Percentiles rank a stretch among this genome's conserved stretches.
These are phyloP conservation scores for Naganishia antarctica DNA, from an alignment of 768 basidiomycete genomes.

Conservation along the genomic window DNA sequence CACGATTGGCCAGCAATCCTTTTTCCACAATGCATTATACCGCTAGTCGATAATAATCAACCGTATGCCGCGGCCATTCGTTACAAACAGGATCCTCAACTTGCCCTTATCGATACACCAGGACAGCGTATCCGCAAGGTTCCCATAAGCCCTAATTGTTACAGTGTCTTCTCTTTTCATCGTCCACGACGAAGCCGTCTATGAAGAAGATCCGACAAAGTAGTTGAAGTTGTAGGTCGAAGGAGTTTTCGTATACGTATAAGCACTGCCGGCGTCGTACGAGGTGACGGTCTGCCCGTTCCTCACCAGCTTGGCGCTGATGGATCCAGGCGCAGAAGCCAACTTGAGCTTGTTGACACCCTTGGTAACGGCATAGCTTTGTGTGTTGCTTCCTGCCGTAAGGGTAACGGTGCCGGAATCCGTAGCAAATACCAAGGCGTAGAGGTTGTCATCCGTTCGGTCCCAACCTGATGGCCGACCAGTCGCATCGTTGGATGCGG, in stretches of 20 bases:
- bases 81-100: conserved; percentile 2
- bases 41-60: conserved; percentile 7
- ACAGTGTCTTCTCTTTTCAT: too few relatives aligned
- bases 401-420: conserved; percentile 58
- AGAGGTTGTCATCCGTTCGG: conserved; percentile 52
- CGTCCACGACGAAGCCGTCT: background rate
- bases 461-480: conserved; percentile 43
- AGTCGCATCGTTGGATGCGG: conserved; percentile 36
- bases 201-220: conserved; percentile 46
- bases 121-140: background rate
- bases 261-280: conserved; percentile 34
- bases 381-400: conserved; percentile 47
- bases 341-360: conserved; percentile 65
- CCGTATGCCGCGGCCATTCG: background rate
- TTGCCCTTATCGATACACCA: background rate
- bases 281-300: conserved; percentile 54
- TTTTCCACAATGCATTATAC: conserved; percentile 10
- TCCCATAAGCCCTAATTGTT: too few relatives aligned
- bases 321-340: conserved; percentile 56
- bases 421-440: conserved; percentile 62
- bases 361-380: conserved; percentile 49
- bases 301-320: conserved; percentile 58
- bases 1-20: conserved; percentile 3
- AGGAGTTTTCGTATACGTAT: conserved; percentile 38
- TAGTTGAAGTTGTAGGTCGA: conserved; percentile 50